A percentile compares a stretch with the other conserved stretches of the same genome.
phyloP scores from a whole-genome alignment of 345 rosid genomes.

The Salix exigua region DNA sequence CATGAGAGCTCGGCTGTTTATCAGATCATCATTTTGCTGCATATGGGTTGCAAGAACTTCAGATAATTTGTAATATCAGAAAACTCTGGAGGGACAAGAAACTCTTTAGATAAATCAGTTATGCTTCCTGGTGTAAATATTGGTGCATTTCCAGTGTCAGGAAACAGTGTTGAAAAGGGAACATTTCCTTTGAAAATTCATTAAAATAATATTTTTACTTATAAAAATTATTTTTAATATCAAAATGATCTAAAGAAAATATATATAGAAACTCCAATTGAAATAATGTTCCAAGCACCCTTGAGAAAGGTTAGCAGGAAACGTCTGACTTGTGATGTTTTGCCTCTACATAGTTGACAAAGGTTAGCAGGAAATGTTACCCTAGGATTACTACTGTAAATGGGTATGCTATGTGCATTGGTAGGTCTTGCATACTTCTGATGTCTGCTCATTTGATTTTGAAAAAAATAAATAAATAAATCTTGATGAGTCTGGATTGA shows the following conservation, averaged over 20 bases:
- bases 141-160: neutral
- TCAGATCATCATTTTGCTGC: neutral
- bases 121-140: neutral
- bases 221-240: no score
- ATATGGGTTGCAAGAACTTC: neutral
- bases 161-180: no score
- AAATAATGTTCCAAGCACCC: no score
- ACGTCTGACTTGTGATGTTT: neutral
- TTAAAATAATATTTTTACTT: no score
- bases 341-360: neutral
- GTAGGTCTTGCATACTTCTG: neutral
- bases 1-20: neutral
- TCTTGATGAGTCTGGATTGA: no score
- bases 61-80: neutral
- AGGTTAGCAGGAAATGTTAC: neutral
- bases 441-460: neutral
- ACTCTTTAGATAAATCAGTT: neutral
- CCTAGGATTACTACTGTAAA: neutral
- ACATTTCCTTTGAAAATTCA: no score
- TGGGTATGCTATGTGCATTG: no score
- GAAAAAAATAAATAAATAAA: neutral
- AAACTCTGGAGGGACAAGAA: neutral
- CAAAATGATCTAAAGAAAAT: no score
- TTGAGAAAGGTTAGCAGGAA: no score
- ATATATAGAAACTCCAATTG: no score